Conservation (phyloP, 2,329 filamentous ascomycete genomes). For the Anthostomella pinea region DNA sequence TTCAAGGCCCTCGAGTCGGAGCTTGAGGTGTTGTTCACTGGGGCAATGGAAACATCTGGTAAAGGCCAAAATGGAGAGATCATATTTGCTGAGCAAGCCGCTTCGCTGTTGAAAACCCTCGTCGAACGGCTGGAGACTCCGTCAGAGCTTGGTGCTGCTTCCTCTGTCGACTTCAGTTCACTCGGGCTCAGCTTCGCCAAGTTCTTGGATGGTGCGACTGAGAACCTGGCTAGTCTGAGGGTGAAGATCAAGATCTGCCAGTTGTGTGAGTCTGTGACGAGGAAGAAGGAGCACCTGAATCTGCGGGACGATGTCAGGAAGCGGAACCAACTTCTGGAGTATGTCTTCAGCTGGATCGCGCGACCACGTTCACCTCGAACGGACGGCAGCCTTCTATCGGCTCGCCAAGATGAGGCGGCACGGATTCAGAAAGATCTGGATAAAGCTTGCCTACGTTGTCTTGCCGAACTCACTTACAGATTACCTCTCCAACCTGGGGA, state of each 20-base stretch:
- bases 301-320: conserved; percentile 67
- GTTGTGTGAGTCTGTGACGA: conserved; percentile 61
- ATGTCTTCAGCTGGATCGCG: conserved; percentile 67
- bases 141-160: conserved; percentile 59
- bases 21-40: conserved; percentile 60
- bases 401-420: conserved; percentile 54
- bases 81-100: conserved; percentile 65
- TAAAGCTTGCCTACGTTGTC: conserved; percentile 60
- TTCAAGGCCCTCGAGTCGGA: conserved; percentile 65
- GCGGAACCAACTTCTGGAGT: conserved; percentile 65
- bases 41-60: conserved; percentile 48
- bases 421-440: conserved; percentile 65
- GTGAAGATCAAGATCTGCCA: conserved; percentile 70
- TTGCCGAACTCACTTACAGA: conserved; percentile 65
- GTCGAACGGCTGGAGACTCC: conserved; percentile 64
- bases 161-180: conserved; percentile 61
- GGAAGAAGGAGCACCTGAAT: conserved; percentile 66
- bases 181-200: conserved; percentile 65
- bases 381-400: conserved; percentile 38
- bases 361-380: conserved; percentile 52
- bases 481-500: conserved; percentile 65
- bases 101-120: conserved; percentile 59
- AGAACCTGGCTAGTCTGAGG: conserved; percentile 54
- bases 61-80: conserved; percentile 59
- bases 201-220: conserved; percentile 58